phyloP scores from a whole-genome alignment of 306 rosid genomes.

The Inga laurina region DNA sequence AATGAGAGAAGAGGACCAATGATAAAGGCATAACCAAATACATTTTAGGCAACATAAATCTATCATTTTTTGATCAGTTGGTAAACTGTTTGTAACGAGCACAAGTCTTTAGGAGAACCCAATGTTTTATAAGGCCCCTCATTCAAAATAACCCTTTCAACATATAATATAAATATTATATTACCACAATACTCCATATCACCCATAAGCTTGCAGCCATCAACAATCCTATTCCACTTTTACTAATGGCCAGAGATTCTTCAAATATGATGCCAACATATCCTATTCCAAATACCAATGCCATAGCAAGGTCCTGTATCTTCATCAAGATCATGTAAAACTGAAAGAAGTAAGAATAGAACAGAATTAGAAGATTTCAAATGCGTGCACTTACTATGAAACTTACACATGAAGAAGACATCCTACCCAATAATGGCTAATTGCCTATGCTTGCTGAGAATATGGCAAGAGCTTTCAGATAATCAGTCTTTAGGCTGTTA shows the following conservation, averaged over 20 bases:
- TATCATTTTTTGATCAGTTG: not conserved
- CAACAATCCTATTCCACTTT: too few species aligned
- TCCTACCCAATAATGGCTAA: conserved; percentile 69
- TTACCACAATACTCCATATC: conserved; percentile 85
- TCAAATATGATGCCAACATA: too few species aligned
- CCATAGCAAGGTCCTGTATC: too few species aligned
- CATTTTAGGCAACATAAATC: not conserved
- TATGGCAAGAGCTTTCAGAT: conserved; percentile 78
- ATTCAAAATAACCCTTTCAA: not conserved
- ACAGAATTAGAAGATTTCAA: conserved; percentile 5
- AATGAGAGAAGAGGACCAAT: not conserved
- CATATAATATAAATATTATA: conserved; percentile 25
- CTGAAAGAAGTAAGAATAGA: conserved; percentile 11
- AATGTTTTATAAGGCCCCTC: too few species aligned
- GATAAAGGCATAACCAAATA: not conserved
- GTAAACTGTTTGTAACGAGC: not conserved
- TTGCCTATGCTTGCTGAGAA: conserved; percentile 50
- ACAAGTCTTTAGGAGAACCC: not conserved
- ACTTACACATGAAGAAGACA: conserved; percentile 6
- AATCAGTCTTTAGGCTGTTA: conserved; percentile 85
- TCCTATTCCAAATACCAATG: too few species aligned
- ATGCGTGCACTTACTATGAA: conserved; percentile 17
- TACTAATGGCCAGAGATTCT: too few species aligned
- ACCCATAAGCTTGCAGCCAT: conserved; percentile 98
- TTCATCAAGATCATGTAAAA: too few species aligned